These are phyloP conservation scores for Dothistroma septosporum DNA, from an alignment of 2,329 filamentous ascomycete genomes.

Conservation along the genomic window DNA sequence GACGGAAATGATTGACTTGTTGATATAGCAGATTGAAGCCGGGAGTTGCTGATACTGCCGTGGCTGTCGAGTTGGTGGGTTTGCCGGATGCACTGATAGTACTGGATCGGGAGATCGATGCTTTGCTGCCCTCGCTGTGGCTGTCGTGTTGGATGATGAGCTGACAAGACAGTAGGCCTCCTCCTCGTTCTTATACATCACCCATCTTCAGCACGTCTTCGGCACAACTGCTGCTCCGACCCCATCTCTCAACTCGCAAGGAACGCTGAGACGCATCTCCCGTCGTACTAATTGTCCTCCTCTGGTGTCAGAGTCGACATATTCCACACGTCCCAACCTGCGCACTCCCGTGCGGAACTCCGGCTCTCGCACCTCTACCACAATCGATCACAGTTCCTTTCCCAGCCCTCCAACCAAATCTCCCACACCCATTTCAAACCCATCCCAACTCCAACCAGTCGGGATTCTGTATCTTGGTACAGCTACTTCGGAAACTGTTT, in stretches of 20 bases:
- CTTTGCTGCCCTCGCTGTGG: background rate
- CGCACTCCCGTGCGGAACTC: conserved; percentile 4
- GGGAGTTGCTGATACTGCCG: background rate
- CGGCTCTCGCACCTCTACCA: conserved; percentile 1
- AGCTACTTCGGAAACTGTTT: background rate
- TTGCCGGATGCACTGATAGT: background rate
- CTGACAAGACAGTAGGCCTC: background rate
- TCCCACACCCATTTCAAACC: background rate
- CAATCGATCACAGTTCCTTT: background rate
- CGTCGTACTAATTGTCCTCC: conserved; percentile 22
- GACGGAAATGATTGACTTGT: background rate
- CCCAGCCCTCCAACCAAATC: background rate
- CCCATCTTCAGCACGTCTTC: background rate
- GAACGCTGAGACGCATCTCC: conserved; percentile 12
- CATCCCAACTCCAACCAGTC: background rate
- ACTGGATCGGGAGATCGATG: background rate
- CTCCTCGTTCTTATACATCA: conserved; percentile 8
- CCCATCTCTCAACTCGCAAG: conserved; percentile 8
- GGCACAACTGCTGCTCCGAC: background rate
- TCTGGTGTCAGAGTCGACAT: conserved; percentile 7
- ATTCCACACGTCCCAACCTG: conserved; percentile 2
- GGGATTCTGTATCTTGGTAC: conserved; percentile 3
- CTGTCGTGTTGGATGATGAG: background rate
- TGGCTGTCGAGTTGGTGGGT: background rate
- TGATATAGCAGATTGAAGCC: background rate